Percentiles rank a stretch among this genome's conserved stretches.
Conservation (phyloP, 2,329 filamentous ascomycete species). For the Microdochium nivale region DNA sequence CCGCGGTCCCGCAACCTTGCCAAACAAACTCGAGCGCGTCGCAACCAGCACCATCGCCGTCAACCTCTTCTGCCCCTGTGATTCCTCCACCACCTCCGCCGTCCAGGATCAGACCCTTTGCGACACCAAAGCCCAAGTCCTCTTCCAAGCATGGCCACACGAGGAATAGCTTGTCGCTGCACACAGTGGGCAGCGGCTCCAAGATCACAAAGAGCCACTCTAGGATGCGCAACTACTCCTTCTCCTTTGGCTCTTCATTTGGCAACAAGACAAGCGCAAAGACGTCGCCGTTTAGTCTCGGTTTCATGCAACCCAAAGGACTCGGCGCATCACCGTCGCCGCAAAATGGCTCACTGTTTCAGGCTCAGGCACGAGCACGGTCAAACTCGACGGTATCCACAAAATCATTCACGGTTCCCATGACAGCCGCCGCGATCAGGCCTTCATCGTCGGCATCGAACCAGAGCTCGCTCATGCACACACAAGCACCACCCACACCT, state of each 20-base stretch:
- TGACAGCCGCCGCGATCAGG: slow-evolving; percentile 26
- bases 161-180: background rate
- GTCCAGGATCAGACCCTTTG: slow-evolving; percentile 11
- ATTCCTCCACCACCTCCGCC: background rate
- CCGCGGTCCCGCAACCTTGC: background rate
- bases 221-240: slow-evolving; percentile 20
- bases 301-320: slow-evolving; percentile 21
- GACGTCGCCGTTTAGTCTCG: slow-evolving; percentile 23
- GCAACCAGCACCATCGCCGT: background rate
- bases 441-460: slow-evolving; percentile 23
- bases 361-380: slow-evolving; percentile 21
- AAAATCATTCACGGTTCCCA: slow-evolving; percentile 21
- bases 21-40: background rate
- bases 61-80: background rate
- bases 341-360: slow-evolving; percentile 22
- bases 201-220: slow-evolving; percentile 7
- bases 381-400: slow-evolving; percentile 22
- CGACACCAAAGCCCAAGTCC: slow-evolving; percentile 3
- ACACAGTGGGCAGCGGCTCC: background rate
- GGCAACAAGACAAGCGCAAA: background rate
- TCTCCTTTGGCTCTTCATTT: slow-evolving; percentile 18
- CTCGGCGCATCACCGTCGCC: slow-evolving; percentile 22
- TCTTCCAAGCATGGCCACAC: background rate
- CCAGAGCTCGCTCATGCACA: slow-evolving; percentile 15
- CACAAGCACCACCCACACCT: slow-evolving; percentile 12